A percentile compares a stretch with the other conserved stretches of the same genome.
phyloP scores from a whole-genome alignment of 306 rosid species.

The Glycine latifolia region DNA sequence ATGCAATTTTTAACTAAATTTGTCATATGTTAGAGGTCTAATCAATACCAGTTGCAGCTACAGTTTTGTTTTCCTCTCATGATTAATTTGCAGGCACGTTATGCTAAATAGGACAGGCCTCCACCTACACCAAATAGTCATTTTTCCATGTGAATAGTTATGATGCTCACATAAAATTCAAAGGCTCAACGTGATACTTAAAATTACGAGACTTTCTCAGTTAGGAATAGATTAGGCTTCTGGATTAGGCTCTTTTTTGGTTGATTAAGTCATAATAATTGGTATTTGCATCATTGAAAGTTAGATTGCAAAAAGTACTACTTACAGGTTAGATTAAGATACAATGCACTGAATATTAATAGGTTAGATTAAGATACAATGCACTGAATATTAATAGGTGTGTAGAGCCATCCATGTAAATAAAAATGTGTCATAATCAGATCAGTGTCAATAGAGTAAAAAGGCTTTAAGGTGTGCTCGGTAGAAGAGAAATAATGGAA shows the following conservation, averaged over 20 bases:
- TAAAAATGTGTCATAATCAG: too few relatives aligned
- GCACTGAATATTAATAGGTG: too few relatives aligned
- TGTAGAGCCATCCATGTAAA: too few relatives aligned
- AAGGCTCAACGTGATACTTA: too few relatives aligned
- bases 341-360: too few relatives aligned
- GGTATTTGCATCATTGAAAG: background rate
- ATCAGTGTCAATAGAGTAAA: too few relatives aligned
- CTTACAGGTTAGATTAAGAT: background rate
- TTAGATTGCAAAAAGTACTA: too few relatives aligned
- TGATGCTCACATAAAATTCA: too few relatives aligned
- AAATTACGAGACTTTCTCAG: background rate
- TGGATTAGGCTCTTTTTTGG: background rate
- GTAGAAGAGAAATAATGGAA: too few relatives aligned
- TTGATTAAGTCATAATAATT: background rate
- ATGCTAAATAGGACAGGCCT: slow-evolving; percentile 37
- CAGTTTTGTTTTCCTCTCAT: background rate
- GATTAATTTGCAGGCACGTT: slow-evolving; percentile 44
- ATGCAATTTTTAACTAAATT: background rate
- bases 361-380: too few relatives aligned
- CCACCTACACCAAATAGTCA: slow-evolving; percentile 27
- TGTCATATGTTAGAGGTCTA: slow-evolving; percentile 33
- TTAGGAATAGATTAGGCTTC: background rate
- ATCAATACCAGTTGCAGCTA: slow-evolving; percentile 27
- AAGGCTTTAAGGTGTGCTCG: too few relatives aligned
- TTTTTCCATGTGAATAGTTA: background rate